Evolutionary conservation across 768 basidiomycete genomes (phyloP), one percentile per base, ranked within the genome.

Genomic region (Phaffia tasmanica): DNA sequence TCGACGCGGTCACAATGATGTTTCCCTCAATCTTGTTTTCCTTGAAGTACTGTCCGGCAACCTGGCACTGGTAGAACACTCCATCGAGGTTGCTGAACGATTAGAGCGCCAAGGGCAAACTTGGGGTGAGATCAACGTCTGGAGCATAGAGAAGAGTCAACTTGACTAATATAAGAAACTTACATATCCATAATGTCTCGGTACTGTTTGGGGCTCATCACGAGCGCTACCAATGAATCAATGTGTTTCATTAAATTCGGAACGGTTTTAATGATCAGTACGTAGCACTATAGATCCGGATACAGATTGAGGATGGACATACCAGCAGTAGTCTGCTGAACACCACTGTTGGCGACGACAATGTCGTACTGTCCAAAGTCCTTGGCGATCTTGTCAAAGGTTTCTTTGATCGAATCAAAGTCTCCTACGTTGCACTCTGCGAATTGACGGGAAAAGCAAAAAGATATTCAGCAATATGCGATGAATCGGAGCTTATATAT

Each of bases 261-360:
- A 42, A 42, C 4, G 6, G 35, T 11, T 42, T 42, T 11, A 42
- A 11, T 5, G 35, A 42, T 42, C 35, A 42, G 35, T 11, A 42
- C 11, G 35, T 42, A 5, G 35, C 35, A 42, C 11, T 11, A 42
- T 42, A 42, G 35, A 4, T 42, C 35, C 4, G 11, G 35, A 11
- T 30, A 42, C 11, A 42, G 35, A 11, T 42, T 11, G 4, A 42
- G 11, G 11, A 42, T 42, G 11, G 35, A 4, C 35, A 42, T 42
- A 59, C 67, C 63, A 3, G 62, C 30, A 23, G 57, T 64, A n/a
- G 62, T 69, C 63, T 69, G 67, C 63, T 69, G 67, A 25, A 69
- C 67, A 25, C 67, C 67, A 23, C 62, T 63, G 67, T 69, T 69
- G 63, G 67, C 67, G 50, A 69, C 67, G 23, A 69, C 30, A 32